Evolutionary conservation across 2,329 filamentous ascomycete genomes (phyloP).

Genomic region (Coniochaeta sp.): DNA sequence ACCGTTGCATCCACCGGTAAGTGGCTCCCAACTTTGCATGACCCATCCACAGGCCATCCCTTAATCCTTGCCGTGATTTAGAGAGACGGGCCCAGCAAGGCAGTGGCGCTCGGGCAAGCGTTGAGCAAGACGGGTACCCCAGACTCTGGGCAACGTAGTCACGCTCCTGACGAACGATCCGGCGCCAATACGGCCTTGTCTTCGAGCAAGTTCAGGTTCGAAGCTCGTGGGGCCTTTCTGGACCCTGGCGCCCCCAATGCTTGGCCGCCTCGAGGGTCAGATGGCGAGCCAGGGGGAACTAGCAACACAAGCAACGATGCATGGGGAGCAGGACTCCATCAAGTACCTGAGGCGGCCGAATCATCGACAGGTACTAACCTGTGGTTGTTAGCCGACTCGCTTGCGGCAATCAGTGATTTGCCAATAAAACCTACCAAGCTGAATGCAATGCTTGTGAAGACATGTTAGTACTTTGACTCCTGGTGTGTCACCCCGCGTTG

Average conservation of each 20-base stretch:
- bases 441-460: slow-evolving; percentile 39
- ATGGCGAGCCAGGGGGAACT: neutral
- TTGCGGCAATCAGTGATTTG: neutral
- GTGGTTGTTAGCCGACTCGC: neutral
- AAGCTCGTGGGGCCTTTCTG: neutral
- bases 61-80: neutral
- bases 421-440: slow-evolving; percentile 22
- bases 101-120: neutral
- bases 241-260: neutral
- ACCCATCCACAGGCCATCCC: neutral
- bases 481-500: slow-evolving; percentile 8
- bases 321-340: neutral
- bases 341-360: neutral
- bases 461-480: slow-evolving; percentile 32
- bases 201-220: neutral
- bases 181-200: neutral
- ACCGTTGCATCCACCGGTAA: neutral
- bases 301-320: neutral
- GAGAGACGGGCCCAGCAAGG: neutral
- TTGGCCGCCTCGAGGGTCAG: neutral
- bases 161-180: neutral
- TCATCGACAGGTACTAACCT: neutral
- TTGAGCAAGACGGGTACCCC: neutral
- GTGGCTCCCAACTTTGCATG: neutral
- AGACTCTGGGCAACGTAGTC: neutral